These are phyloP conservation scores for Aspergillus caelatus DNA, from an alignment of 2,329 filamentous ascomycete genomes.

Conservation along the genomic window DNA sequence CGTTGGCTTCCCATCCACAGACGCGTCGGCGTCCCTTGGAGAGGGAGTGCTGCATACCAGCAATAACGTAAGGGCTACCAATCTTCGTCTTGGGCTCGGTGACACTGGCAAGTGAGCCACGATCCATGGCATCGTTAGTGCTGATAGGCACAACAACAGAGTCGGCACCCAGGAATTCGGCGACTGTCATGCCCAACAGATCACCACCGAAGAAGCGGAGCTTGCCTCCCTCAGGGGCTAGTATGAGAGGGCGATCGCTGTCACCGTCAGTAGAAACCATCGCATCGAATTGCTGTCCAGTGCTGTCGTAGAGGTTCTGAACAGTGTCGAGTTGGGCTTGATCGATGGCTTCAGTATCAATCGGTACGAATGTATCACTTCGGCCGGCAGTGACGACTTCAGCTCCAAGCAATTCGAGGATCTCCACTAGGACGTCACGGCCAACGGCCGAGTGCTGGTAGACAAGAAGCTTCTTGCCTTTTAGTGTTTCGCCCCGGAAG, in stretches of 20 bases:
- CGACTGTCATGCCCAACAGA: slow-evolving; percentile 36
- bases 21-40: slow-evolving; percentile 30
- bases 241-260: slow-evolving; percentile 36
- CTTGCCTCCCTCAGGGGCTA: slow-evolving; percentile 29
- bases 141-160: slow-evolving; percentile 38
- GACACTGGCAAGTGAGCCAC: slow-evolving; percentile 28
- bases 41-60: slow-evolving; percentile 36
- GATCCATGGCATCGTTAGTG: slow-evolving; percentile 38
- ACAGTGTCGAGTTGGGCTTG: slow-evolving; percentile 34
- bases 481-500: slow-evolving; percentile 31
- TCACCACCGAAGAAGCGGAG: slow-evolving; percentile 39
- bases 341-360: slow-evolving; percentile 39
- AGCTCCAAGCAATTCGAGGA: slow-evolving; percentile 33
- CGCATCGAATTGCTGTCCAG: slow-evolving; percentile 31
- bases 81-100: slow-evolving; percentile 38
- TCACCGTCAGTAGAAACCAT: slow-evolving; percentile 38
- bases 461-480: slow-evolving; percentile 31
- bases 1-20: slow-evolving; percentile 39
- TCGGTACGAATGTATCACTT: slow-evolving; percentile 38
- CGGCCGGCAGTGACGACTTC: slow-evolving; percentile 33
- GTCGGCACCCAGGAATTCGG: slow-evolving; percentile 32
- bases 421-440: slow-evolving; percentile 34
- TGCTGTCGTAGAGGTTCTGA: slow-evolving; percentile 26
- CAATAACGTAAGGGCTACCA: slow-evolving; percentile 38
- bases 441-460: slow-evolving; percentile 41